Evolutionary conservation across 1,139 yeast genomes (phyloP).

Genomic region (Arxiozyma slooffiae): DNA sequence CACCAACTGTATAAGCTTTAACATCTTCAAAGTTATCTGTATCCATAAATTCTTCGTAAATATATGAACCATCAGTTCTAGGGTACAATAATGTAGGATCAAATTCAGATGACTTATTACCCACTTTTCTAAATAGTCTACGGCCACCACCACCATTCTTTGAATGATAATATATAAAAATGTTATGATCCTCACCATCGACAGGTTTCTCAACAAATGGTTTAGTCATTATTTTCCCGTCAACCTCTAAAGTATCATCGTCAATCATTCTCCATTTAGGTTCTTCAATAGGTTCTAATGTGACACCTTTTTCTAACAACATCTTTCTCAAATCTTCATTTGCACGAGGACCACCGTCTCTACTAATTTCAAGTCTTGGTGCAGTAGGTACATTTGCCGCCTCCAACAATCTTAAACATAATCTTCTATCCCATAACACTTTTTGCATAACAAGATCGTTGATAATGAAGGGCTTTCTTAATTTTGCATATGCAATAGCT

Average conservation of each 20-base stretch:
- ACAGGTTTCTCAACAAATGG: slow-evolving; percentile 99
- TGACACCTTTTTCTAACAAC: slow-evolving; percentile 51
- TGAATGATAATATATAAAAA: slow-evolving; percentile 80
- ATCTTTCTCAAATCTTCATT: slow-evolving; percentile 52
- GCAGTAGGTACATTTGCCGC: slow-evolving; percentile 86
- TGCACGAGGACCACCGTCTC: slow-evolving; percentile 94
- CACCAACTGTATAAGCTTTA: slow-evolving; percentile 95
- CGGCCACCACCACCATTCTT: slow-evolving; percentile 97
- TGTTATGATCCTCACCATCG: slow-evolving; percentile 97
- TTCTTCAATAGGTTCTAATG: slow-evolving; percentile 44
- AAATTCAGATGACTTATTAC: slow-evolving; percentile 93
- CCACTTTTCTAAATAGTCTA: slow-evolving; percentile 85
- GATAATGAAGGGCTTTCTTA: slow-evolving; percentile 80
- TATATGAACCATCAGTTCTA: slow-evolving; percentile 81
- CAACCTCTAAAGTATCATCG: slow-evolving; percentile 70
- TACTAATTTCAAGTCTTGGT: slow-evolving; percentile 69
- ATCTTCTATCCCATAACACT: slow-evolving; percentile 90
- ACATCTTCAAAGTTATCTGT: slow-evolving; percentile 98
- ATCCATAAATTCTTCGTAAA: slow-evolving; percentile 93
- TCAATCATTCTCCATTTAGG: slow-evolving; percentile 84
- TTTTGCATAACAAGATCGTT: slow-evolving; percentile 89
- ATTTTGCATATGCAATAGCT: slow-evolving; percentile 81
- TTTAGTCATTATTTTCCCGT: slow-evolving; percentile 62
- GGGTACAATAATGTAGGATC: slow-evolving; percentile 71
- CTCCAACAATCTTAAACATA: slow-evolving; percentile 73